Conservation (phyloP, 139 green algal species). For the Chlamydomonas incerta region DNA sequence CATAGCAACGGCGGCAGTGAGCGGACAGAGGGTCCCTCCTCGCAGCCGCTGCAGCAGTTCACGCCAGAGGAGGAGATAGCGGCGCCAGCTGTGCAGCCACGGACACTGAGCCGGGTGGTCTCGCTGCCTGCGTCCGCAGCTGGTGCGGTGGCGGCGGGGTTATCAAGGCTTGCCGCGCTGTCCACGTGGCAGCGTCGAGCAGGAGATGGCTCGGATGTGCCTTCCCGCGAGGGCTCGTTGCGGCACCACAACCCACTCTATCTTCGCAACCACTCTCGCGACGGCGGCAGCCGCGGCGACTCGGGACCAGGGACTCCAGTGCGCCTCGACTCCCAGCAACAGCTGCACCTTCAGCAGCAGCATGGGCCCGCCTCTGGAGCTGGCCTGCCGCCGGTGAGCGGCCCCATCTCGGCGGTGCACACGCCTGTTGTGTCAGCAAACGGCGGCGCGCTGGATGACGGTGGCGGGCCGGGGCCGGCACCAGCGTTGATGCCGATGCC, state of each 20-base stretch:
- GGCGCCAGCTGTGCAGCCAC: background rate
- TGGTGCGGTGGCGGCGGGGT: background rate
- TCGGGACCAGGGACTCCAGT: background rate
- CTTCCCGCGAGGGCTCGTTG: slow-evolving; percentile 11
- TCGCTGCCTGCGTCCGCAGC: background rate
- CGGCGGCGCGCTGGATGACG: no score
- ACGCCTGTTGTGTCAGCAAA: no score
- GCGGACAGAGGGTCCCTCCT: background rate
- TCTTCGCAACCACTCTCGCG: background rate
- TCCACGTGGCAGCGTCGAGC: background rate
- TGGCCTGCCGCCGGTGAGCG: background rate
- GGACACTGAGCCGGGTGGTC: background rate
- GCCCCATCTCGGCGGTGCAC: no score
- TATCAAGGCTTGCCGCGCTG: background rate
- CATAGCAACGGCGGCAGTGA: slow-evolving; percentile 5
- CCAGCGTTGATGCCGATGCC: no score
- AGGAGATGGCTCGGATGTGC: background rate
- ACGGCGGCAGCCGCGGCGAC: background rate
- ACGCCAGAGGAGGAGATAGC: background rate
- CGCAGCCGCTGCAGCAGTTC: background rate
- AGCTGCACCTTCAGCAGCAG: background rate
- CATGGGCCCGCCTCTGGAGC: background rate
- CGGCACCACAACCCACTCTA: slow-evolving; percentile 10
- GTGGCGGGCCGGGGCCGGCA: no score
- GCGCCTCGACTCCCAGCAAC: background rate